These are phyloP conservation scores for Myxozyma monticola DNA, from an alignment of 805 yeast genomes.

Conservation along the genomic window DNA sequence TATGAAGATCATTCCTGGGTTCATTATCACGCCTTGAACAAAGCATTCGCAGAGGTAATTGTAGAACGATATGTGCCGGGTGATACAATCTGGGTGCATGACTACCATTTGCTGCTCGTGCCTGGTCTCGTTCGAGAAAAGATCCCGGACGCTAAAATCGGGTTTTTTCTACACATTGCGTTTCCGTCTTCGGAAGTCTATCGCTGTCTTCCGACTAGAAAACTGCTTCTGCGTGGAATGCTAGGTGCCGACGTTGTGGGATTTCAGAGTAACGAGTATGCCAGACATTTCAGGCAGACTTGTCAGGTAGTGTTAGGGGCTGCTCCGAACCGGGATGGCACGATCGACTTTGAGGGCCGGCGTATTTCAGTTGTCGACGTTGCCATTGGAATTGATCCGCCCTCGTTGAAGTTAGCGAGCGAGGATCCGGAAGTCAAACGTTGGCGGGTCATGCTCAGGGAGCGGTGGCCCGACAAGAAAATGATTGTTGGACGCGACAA, in stretches of 20 bases:
- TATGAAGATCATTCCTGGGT: slow-evolving; percentile 96
- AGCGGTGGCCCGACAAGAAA: slow-evolving; percentile 71
- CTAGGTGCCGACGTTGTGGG: slow-evolving; percentile 85
- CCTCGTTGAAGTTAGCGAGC: slow-evolving; percentile 53
- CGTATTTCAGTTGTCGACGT: slow-evolving; percentile 40
- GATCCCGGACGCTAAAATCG: slow-evolving; percentile 82
- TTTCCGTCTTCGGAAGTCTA: slow-evolving; percentile 96
- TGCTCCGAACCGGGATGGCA: slow-evolving; percentile 82
- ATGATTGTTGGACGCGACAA: slow-evolving; percentile 87
- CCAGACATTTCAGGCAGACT: slow-evolving; percentile 89
- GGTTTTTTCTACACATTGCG: slow-evolving; percentile 88
- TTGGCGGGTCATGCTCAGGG: slow-evolving; percentile 71
- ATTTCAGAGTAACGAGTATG: slow-evolving; percentile 91
- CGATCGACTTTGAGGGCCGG: slow-evolving; percentile 55
- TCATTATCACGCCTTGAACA: slow-evolving; percentile 73
- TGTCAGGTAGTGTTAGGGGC: slow-evolving; percentile 80
- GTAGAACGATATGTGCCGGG: slow-evolving; percentile 63
- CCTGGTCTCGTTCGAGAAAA: slow-evolving; percentile 78
- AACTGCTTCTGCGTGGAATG: slow-evolving; percentile 72
- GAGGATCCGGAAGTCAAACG: slow-evolving; percentile 36
- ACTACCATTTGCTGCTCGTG: slow-evolving; percentile 83
- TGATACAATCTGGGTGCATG: slow-evolving; percentile 90
- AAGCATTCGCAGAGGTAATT: slow-evolving; percentile 73
- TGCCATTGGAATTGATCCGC: slow-evolving; percentile 47
- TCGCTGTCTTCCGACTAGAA: slow-evolving; percentile 88